Evolutionary conservation across 2,329 filamentous ascomycete species (phyloP), one percentile per base, ranked within the genome.

Genomic region (Penicillium frequentans): DNA sequence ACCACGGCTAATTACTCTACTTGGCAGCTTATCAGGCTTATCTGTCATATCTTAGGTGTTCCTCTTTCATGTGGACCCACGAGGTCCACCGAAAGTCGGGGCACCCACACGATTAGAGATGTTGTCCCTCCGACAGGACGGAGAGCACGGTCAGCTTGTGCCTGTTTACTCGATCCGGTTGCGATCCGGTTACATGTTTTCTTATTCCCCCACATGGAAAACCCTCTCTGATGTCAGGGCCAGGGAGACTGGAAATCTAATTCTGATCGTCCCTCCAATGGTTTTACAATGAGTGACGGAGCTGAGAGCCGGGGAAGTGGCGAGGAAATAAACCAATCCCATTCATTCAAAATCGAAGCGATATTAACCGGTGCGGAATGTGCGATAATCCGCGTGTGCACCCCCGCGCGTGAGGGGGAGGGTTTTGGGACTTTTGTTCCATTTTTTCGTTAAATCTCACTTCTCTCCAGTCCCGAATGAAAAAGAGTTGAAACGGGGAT

Each of bases 1-100:
- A 70, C 68, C 64, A 69, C 56, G 65, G 61, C 59, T 58, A 68
- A 70, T 70, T 64, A 70, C 67, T 60, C 58, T 51, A 46, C 62
- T 64, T 58, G 52, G 59, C 58, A 48, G 54, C 60, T 67, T 70
- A 68, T 69, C 66, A 61, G 50, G 21, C 49, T 63, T 60, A 63
- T 64, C 57, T 52, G 48, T 50, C 59, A 63, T 67, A 64, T 67
- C 64, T 54, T 23, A 49, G 46, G 44, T 59, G 46, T 56, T 49
- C 53, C 58, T 52, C 53, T 48, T 50, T 52, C 11, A n/a, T n/a
- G 60, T 61, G 60, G 52, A 26, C 37, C 55, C 31, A 39, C 51
- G 55, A 57, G 59, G 54, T 54, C 57, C 51, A 29, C 27, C 8
- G 27, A 54, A 55, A 37, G 46, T 26, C 43, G 27, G 26, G 48